Percentiles rank a stretch among this genome's conserved stretches.
These are phyloP conservation scores for Backusella westeae DNA, from an alignment of 192 early-diverging fungal genomes.

Conservation along the genomic window DNA sequence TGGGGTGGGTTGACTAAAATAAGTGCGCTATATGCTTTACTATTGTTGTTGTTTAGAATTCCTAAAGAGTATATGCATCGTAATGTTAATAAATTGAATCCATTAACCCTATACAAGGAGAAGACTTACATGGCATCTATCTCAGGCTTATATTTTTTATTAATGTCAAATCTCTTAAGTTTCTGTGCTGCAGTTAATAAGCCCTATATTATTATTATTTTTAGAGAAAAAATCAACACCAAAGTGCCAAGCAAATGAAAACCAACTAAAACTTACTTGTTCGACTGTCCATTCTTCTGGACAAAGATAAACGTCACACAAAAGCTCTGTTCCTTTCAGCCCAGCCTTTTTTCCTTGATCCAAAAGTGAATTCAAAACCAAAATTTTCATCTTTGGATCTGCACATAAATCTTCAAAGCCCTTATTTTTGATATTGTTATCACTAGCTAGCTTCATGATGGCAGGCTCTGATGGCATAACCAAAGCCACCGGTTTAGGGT, in stretches of 20 bases:
- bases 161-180: constrained; percentile 80
- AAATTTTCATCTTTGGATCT: constrained; percentile 49
- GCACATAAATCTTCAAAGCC: constrained; percentile 53
- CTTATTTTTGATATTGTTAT: constrained; percentile 36
- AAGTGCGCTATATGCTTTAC: not conserved
- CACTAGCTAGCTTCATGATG: constrained; percentile 43
- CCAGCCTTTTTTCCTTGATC: constrained; percentile 60
- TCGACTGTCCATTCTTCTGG: constrained; percentile 90
- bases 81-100: not conserved
- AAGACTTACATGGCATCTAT: constrained; percentile 53
- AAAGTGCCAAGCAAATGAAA: constrained; percentile 5
- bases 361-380: constrained; percentile 42
- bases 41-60: not conserved
- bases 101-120: not conserved
- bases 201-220: constrained; percentile 29
- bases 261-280: constrained; percentile 48
- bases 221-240: not conserved
- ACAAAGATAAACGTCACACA: constrained; percentile 65
- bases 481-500: constrained; percentile 73
- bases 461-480: constrained; percentile 65
- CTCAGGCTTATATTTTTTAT: constrained; percentile 58
- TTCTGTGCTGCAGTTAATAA: constrained; percentile 95
- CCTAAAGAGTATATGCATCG: not conserved
- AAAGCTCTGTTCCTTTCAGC: constrained; percentile 72
- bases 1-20: not conserved